Percentiles rank a stretch among this genome's conserved stretches.
phyloP scores from a whole-genome alignment of 1,284 basidiomycete genomes.

The Boletellus sp. region DNA sequence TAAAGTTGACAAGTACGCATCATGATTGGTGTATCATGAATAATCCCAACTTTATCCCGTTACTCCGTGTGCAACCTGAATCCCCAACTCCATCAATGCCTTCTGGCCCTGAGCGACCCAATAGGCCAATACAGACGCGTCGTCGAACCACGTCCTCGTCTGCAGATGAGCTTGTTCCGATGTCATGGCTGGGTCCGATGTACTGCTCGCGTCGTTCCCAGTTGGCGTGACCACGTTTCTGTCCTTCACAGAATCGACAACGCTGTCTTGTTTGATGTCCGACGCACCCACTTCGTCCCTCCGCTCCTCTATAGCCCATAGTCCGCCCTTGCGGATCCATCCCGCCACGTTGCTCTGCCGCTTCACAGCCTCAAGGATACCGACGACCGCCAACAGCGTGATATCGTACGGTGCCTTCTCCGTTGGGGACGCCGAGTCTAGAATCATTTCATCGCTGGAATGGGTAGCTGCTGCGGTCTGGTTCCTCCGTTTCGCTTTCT shows the following conservation, averaged over 20 bases:
- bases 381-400: conserved; percentile 68
- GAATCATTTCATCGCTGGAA: not conserved
- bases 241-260: not conserved
- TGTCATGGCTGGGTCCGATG: conserved; percentile 1
- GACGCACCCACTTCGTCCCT: not conserved
- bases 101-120: conserved; percentile 53
- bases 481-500: conserved; percentile 9
- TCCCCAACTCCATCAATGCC: conserved; percentile 47
- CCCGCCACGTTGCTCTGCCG: conserved; percentile 61
- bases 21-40: too few relatives aligned
- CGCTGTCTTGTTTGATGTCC: not conserved
- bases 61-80: conserved; percentile 45
- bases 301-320: conserved; percentile 35
- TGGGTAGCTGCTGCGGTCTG: not conserved
- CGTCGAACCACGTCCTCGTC: conserved; percentile 54
- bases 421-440: not conserved
- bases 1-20: too few relatives aligned
- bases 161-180: conserved; percentile 6
- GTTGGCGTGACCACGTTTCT: not conserved
- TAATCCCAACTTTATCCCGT: conserved; percentile 11
- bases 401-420: conserved; percentile 43
- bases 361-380: conserved; percentile 61
- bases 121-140: conserved; percentile 37
- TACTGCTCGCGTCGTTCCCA: conserved; percentile 18
- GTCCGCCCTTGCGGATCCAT: conserved; percentile 61